Evolutionary conservation across 2,329 filamentous ascomycete genomes (phyloP), one percentile per base, ranked within the genome.

Genomic region (Diaporthe sp.): DNA sequence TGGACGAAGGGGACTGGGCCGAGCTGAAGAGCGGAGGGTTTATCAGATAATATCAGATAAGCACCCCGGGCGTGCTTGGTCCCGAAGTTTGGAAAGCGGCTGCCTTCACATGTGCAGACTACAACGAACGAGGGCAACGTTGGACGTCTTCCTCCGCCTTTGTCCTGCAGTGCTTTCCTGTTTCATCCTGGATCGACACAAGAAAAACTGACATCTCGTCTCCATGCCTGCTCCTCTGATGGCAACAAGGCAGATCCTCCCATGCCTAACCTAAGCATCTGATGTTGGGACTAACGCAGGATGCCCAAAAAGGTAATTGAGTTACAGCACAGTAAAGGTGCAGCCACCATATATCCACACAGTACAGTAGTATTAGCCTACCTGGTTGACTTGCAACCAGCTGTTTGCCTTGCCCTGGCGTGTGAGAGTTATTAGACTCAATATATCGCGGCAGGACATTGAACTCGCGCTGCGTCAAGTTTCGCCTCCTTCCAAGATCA

Each of bases 1-100:
- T 44, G 28, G 71, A 31, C 25, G 34, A 72, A 37, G 37, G 57
- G 68, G 19, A 25, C 37, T 61, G 37, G 58, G n/a, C 31, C 12
- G 31, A 19, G 31, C 39, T 51, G 19, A 19, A 31, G 65, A 55
- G 49, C 34, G n/a, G 28, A 25, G 17, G 65, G 13, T 46, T 73
- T 73, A 72, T 72, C 71, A 57, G 71, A 73, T 65, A 73, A 62
- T 73, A 72, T 72, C 71, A 65, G 71, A 73, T 65, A 73, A 62
- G 57, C 57, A 65, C 42, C 25, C 25, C 39, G 9, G 15, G 46
- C 4, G 22, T 37, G 62, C n/a, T 25, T 51, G 22, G 7, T 39
- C 31, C 65, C 46, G 22, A 39, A 13, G 37, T 13, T 7, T 55
- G 28, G 37, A n/a, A 42, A 55, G n/a, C 22, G 34, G n/a, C 37